Evolutionary conservation across 495 filamentous ascomycete species (phyloP), one percentile per base, ranked within the genome.

Genomic region (Letharia lupina): DNA sequence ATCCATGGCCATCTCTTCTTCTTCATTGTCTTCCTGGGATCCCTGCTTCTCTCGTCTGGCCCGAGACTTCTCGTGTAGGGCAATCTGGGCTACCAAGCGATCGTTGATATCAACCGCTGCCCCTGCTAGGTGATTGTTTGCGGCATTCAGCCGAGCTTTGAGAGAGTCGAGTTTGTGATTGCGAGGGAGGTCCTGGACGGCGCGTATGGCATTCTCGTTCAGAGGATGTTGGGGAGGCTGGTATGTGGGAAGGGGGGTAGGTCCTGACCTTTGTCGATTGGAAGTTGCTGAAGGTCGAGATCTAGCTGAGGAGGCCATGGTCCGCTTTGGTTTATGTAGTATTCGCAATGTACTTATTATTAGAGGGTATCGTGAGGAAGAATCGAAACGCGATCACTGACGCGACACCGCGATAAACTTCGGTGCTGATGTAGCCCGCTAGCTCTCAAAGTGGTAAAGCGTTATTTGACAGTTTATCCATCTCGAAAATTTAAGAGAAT

Each of bases 201-300:
- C 71, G 16, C 68, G 64, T 57, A 78, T 75, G 44, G 71, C 70
- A 28, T 73, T 71, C 20, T 65, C 54, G 45, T 74, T 79, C 8
- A 82, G 81, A 15, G 86, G 80, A 42, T 76, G 80, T 23, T 78
- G 69, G 16, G 82, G 85, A 2, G 81, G 71, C 68, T 89, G 79
- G 73, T 91, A 90, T 11, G 77, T 70, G 5, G 87, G 87, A 12
- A 88, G 74, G 0, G 76, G 71, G 16, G 75, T 47, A 2, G 63
- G 70, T 42, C 48, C 62, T 50, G 50, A 47, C 13, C 52, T 59
- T 60, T 63, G 65, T 45, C 68, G 58, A 15, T 61, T 57, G 5
- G 65, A 40, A 33, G 61, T 33, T 15, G 15, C 65, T 54, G 68
- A 64, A 4, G 68, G 68, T 18, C 68, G 67, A 41, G 57, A 33